These are phyloP conservation scores for Marasmius fiardii DNA, from an alignment of 1,284 basidiomycete species.

Conservation along the genomic window DNA sequence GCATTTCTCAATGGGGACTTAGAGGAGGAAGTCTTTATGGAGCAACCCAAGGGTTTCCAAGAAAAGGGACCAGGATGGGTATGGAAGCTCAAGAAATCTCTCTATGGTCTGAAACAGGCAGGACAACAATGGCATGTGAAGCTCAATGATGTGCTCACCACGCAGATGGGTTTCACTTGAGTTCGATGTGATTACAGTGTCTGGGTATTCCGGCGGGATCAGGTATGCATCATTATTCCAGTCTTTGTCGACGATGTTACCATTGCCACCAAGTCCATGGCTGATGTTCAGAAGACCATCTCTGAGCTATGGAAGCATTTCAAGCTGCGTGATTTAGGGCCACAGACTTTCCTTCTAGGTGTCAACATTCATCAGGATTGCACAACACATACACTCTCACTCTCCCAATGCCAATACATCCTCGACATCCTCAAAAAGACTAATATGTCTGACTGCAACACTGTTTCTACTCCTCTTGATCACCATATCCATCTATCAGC, in stretches of 20 bases:
- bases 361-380: slow-evolving; percentile 22
- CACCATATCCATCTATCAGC: background rate
- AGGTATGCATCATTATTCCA: slow-evolving; percentile 17
- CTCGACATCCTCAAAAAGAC: slow-evolving; percentile 25
- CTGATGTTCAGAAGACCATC: too few species aligned
- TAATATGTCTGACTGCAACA: slow-evolving; percentile 22
- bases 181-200: slow-evolving; percentile 19
- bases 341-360: too few species aligned
- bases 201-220: slow-evolving; percentile 17
- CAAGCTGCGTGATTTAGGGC: slow-evolving; percentile 30
- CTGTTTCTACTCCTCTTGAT: slow-evolving; percentile 26
- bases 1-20: too few species aligned
- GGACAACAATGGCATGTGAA: slow-evolving; percentile 22
- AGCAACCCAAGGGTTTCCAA: too few species aligned
- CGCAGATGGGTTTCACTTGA: too few species aligned
- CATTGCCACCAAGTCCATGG: slow-evolving; percentile 17
- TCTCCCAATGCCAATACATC: slow-evolving; percentile 28
- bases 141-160: slow-evolving; percentile 15
- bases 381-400: slow-evolving; percentile 17
- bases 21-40: too few species aligned
- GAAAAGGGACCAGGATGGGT: too few species aligned
- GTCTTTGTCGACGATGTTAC: slow-evolving; percentile 21
- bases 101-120: slow-evolving; percentile 32
- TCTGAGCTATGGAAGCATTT: slow-evolving; percentile 14
- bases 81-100: too few species aligned